Conservation (phyloP, 2,329 filamentous ascomycete genomes). For the Whalleya microplaca region DNA sequence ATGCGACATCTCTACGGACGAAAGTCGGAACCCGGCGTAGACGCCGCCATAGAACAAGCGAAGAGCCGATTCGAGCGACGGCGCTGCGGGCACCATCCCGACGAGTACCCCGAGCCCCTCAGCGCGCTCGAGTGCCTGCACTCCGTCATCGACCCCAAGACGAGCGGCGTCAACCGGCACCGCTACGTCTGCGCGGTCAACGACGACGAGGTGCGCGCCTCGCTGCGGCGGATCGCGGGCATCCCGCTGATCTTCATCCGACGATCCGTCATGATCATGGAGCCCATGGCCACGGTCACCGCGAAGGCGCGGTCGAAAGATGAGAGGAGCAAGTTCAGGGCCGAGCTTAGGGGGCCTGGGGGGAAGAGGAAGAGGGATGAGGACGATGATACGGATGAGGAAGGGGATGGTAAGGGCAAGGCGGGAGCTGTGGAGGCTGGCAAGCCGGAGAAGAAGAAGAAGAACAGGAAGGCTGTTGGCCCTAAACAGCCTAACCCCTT, state of each 20-base stretch:
- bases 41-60: constrained; percentile 70
- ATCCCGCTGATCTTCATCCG: constrained; percentile 80
- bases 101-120: constrained; percentile 72
- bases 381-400: constrained; percentile 44
- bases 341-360: constrained; percentile 62
- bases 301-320: constrained; percentile 66
- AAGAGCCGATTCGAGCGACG: constrained; percentile 74
- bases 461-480: constrained; percentile 63
- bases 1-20: constrained; percentile 77
- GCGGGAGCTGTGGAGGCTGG: constrained; percentile 18
- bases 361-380: constrained; percentile 55
- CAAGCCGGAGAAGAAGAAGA: constrained; percentile 43
- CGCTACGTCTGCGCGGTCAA: constrained; percentile 80
- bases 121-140: constrained; percentile 70
- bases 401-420: constrained; percentile 29
- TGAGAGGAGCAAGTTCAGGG: constrained; percentile 75
- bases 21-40: constrained; percentile 56
- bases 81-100: constrained; percentile 76
- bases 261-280: constrained; percentile 77
- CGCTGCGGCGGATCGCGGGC: constrained; percentile 68
- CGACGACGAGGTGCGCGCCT: constrained; percentile 64
- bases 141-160: constrained; percentile 79
- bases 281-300: constrained; percentile 74
- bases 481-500: constrained; percentile 73
- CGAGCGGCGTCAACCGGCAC: constrained; percentile 72